Evolutionary conservation across 78 protist genomes (phyloP).

Genomic region (Speleostelium caveatum): DNA sequence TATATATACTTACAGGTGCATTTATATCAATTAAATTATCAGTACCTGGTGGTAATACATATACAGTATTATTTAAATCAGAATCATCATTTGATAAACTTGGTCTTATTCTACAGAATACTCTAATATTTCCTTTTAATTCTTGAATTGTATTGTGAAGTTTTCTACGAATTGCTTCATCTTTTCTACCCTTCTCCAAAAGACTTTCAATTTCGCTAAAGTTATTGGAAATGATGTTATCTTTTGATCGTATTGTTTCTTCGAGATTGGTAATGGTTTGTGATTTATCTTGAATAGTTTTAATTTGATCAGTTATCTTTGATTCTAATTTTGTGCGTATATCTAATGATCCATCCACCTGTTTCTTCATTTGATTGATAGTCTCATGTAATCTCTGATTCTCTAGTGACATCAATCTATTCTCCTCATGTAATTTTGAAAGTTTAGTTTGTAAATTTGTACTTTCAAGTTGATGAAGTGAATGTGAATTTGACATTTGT

Average conservation of each 20-base stretch:
- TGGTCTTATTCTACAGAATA: constrained; percentile 92
- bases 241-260: background rate
- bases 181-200: constrained; percentile 34
- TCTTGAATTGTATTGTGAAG: constrained; percentile 83
- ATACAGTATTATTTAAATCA: background rate
- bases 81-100: background rate
- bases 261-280: background rate
- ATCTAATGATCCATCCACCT: background rate
- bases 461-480: background rate
- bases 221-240: background rate
- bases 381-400: background rate
- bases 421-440: background rate
- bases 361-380: background rate
- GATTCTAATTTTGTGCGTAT: background rate
- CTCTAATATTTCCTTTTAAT: constrained; percentile 91
- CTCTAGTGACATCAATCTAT: background rate
- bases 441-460: background rate
- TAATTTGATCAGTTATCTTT: background rate
- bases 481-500: background rate
- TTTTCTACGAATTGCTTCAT: constrained; percentile 39
- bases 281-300: background rate
- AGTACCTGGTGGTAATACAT: background rate
- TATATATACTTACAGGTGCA: constrained; percentile 10
- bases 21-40: constrained; percentile 9
- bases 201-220: constrained; percentile 4